Percentiles rank a stretch among this genome's conserved stretches.
Conservation (phyloP, 306 rosid genomes). For the Medicago arabica region DNA sequence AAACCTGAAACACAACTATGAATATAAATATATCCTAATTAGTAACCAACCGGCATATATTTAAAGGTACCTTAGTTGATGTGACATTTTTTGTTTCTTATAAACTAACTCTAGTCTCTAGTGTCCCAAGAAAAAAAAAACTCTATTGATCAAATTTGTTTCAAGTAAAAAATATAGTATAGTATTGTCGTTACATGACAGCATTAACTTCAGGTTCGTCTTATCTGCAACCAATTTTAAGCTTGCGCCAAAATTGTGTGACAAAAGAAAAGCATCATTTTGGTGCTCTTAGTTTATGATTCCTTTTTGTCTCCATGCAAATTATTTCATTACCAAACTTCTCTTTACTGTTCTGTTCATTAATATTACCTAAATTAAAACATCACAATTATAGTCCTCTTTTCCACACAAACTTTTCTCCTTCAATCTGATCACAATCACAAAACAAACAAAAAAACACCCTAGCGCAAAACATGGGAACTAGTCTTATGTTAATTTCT, state of each 20-base stretch:
- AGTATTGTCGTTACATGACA: too few relatives aligned
- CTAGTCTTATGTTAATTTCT: slow-evolving; percentile 41
- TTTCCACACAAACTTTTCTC: slow-evolving; percentile 19
- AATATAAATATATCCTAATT: too few relatives aligned
- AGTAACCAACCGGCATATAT: too few relatives aligned
- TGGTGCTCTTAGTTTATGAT: slow-evolving; percentile 31
- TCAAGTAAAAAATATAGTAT: too few relatives aligned
- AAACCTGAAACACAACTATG: too few relatives aligned
- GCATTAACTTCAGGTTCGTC: too few relatives aligned
- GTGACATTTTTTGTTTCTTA: too few relatives aligned
- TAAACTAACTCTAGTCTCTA: too few relatives aligned
- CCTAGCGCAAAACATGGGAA: slow-evolving; percentile 48
- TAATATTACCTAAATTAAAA: not conserved
- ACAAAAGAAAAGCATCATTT: slow-evolving; percentile 42
- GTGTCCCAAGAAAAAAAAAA: too few relatives aligned
- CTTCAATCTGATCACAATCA: slow-evolving; percentile 27
- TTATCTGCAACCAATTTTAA: not conserved
- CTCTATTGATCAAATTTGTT: too few relatives aligned
- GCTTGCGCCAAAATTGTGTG: slow-evolving; percentile 18
- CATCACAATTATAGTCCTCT: not conserved
- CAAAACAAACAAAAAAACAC: not conserved
- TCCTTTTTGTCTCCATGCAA: slow-evolving; percentile 49
- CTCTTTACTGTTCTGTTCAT: not conserved
- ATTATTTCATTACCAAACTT: slow-evolving; percentile 25
- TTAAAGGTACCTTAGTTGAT: too few relatives aligned